Evolutionary conservation across 495 filamentous ascomycete genomes (phyloP), one percentile per base, ranked within the genome.

Genomic region (Jackrogersella multiformis): DNA sequence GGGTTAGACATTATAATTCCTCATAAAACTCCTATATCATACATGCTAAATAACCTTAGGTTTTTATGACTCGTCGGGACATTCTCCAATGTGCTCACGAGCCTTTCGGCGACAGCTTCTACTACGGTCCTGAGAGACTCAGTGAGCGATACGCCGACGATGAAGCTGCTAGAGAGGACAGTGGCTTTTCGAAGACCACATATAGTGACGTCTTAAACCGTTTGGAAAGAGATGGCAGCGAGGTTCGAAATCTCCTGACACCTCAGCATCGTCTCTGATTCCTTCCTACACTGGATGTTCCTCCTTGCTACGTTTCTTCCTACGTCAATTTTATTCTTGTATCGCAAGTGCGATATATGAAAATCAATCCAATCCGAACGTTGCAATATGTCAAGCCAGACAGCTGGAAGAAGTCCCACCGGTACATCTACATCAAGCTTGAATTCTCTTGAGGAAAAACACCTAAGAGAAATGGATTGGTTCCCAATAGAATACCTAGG

Each of bases 51-150:
- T 20, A 7, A 1, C 24, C 34, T 10, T 64, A 96, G 92, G 92
- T 97, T 62, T 97, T 99, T 76, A 97, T 99, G 95, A 97, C 94
- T 64, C 88, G 90, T 61, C 81, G 82, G 23, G 90, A 94, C 64
- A 89, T 82, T 21, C 84, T 99, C 26, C 80, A 86, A 65, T 96
- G 92, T 75, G 78, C 94, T 67, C 95, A 99, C 74, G 95, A 99
- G 76, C 95, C 95, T 1, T 97, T 97, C 70, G 95, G 95, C 13
- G 95, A 99, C 74, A 91, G 93, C 58, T 99, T 92, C 78, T 97
- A 99, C 78, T 97, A 89, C 71, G 94, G 94, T 21, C 92, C 93
- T 0, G 95, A 99, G 78, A 82, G 93, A 41, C 83, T 97, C 57
- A 88, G 89, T 69, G 77, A 83, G 36, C 82, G 94, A 68, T 99